phyloP scores from a whole-genome alignment of 345 rosid species.

The Salix udensis region DNA sequence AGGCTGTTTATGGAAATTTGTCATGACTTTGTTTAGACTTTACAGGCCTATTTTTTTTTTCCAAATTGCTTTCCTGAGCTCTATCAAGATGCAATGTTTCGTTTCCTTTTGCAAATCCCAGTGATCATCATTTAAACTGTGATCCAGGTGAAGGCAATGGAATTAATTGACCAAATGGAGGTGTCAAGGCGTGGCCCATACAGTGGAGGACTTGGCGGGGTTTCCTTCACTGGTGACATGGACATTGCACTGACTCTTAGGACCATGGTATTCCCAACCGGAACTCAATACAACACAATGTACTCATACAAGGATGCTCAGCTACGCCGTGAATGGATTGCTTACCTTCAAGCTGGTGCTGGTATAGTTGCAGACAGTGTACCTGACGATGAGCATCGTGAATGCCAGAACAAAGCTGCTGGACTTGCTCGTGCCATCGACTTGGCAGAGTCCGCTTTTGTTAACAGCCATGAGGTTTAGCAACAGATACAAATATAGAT shows the following conservation, averaged over 20 bases:
- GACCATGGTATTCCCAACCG: slow-evolving; percentile 79
- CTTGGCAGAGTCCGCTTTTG: slow-evolving; percentile 73
- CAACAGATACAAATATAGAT: neutral
- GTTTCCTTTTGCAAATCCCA: neutral
- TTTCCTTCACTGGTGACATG: slow-evolving; percentile 80
- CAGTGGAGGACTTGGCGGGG: slow-evolving; percentile 81
- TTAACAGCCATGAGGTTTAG: slow-evolving; percentile 29
- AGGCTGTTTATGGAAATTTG: neutral
- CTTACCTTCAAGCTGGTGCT: slow-evolving; percentile 78
- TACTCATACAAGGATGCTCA: slow-evolving; percentile 48
- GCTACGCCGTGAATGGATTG: slow-evolving; percentile 71
- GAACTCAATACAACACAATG: slow-evolving; percentile 59
- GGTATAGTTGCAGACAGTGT: slow-evolving; percentile 82
- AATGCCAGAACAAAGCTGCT: slow-evolving; percentile 77
- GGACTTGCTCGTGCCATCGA: slow-evolving; percentile 84
- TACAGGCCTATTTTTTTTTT: neutral
- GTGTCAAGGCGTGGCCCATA: slow-evolving; percentile 79
- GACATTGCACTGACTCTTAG: slow-evolving; percentile 80
- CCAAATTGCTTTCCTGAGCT: neutral
- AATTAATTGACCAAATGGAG: slow-evolving; percentile 69
- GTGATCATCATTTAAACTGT: slow-evolving; percentile 3
- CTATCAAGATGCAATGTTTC: neutral
- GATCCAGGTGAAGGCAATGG: slow-evolving; percentile 74
- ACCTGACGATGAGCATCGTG: slow-evolving; percentile 67
- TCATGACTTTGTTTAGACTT: neutral